These are phyloP conservation scores for Fonsecaea monophora DNA, from an alignment of 2,329 filamentous ascomycete genomes.

Conservation along the genomic window DNA sequence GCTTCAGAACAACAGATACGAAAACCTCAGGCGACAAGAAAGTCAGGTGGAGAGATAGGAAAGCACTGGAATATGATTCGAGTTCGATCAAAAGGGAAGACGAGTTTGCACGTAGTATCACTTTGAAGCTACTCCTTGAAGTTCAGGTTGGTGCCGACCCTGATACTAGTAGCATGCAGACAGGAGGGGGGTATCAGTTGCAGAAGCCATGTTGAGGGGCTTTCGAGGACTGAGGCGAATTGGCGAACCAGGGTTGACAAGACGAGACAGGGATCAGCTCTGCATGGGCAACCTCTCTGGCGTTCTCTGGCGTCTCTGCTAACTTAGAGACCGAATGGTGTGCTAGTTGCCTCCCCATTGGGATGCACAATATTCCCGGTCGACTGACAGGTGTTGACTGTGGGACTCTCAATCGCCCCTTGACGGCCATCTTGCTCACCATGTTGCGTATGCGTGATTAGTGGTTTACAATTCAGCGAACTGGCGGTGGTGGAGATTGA, in stretches of 20 bases:
- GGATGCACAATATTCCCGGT: not conserved
- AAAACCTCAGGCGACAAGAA: not conserved
- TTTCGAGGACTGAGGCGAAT: slow-evolving; percentile 8
- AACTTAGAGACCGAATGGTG: not conserved
- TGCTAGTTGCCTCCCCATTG: not conserved
- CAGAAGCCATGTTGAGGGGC: slow-evolving; percentile 5
- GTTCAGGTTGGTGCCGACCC: not conserved
- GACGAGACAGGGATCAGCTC: slow-evolving; percentile 3
- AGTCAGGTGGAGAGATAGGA: not conserved
- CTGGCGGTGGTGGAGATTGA: slow-evolving; percentile 11
- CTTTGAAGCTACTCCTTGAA: not conserved
- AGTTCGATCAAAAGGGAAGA: not conserved
- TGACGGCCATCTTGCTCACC: not conserved
- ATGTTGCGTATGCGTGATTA: not conserved
- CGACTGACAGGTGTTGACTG: not conserved
- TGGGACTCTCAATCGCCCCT: not conserved
- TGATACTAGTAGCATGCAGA: slow-evolving; percentile 1
- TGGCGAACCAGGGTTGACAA: not conserved
- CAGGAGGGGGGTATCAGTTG: not conserved
- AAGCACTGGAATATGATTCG: not conserved
- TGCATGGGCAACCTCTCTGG: not conserved
- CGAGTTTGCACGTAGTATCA: slow-evolving; percentile 1
- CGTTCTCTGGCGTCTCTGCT: not conserved
- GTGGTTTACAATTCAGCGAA: not conserved
- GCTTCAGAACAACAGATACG: not conserved